Evolutionary conservation across 441 rosid species (phyloP).

Genomic region (Gossypium laxum): DNA sequence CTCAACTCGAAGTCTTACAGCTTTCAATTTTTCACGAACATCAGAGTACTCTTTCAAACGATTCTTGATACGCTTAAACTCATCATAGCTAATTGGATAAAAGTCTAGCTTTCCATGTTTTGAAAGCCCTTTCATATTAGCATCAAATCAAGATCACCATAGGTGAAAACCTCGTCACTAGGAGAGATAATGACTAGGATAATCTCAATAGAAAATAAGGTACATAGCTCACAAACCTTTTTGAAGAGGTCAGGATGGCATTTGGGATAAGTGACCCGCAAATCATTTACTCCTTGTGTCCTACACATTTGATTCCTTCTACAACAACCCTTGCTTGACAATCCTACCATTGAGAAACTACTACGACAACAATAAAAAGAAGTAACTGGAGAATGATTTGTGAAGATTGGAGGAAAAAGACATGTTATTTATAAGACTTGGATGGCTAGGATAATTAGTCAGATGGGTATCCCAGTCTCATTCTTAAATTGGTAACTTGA

Average conservation of each 20-base stretch:
- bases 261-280: background rate
- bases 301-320: background rate
- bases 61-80: background rate
- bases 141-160: background rate
- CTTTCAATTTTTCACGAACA: slow-evolving; percentile 13
- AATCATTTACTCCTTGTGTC: background rate
- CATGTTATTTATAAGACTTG: slow-evolving; percentile 19
- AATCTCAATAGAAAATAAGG: slow-evolving; percentile 8
- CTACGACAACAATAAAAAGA: background rate
- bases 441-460: background rate
- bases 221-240: background rate
- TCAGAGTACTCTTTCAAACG: slow-evolving; percentile 17
- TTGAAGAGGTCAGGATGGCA: background rate
- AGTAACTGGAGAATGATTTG: background rate
- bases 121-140: background rate
- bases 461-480: background rate
- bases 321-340: background rate
- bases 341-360: slow-evolving; percentile 1
- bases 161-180: background rate
- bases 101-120: background rate
- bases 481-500: slow-evolving; percentile 8
- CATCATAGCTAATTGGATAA: background rate
- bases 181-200: background rate
- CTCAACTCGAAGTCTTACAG: slow-evolving; percentile 13
- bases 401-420: slow-evolving; percentile 3